These are phyloP conservation scores for Fraxinus quadrangulata DNA, from an alignment of 257 asterid genomes.

Conservation along the genomic window DNA sequence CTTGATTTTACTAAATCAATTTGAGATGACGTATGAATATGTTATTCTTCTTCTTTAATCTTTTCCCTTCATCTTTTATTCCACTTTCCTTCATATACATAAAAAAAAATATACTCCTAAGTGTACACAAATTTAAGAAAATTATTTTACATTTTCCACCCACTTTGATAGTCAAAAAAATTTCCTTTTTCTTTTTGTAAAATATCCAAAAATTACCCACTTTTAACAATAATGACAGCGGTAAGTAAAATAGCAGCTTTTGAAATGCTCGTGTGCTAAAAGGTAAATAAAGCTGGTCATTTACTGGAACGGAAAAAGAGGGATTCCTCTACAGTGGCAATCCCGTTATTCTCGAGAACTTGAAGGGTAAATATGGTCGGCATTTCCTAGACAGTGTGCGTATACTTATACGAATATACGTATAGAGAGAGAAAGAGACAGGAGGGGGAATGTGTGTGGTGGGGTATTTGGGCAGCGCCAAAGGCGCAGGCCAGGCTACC, in stretches of 20 bases:
- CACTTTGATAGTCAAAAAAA: neutral
- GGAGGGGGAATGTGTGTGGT: neutral
- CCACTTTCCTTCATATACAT: too few relatives aligned
- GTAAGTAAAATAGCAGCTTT: too few relatives aligned
- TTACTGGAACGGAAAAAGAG: conserved; percentile 34
- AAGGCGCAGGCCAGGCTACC: conserved; percentile 38
- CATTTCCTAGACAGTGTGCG: conserved; percentile 25
- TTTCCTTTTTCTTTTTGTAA: too few relatives aligned
- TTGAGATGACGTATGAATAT: too few relatives aligned
- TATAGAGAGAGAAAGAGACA: conserved; percentile 1
- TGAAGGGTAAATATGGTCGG: neutral
- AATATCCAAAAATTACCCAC: neutral
- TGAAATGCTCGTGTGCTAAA: conserved; percentile 10
- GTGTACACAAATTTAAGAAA: too few relatives aligned
- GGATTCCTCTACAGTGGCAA: conserved; percentile 33
- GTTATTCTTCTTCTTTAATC: too few relatives aligned
- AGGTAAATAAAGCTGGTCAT: conserved; percentile 2
- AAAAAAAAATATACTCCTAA: too few relatives aligned
- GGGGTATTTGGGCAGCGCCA: conserved; percentile 54
- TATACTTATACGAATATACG: conserved; percentile 4
- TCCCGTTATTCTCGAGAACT: neutral
- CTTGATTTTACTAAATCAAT: neutral
- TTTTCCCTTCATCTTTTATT: too few relatives aligned
- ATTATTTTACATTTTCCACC: neutral
- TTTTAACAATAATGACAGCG: neutral